Evolutionary conservation across 805 yeast genomes (phyloP).

Genomic region (Saccharomycopsis synnaedendra): DNA sequence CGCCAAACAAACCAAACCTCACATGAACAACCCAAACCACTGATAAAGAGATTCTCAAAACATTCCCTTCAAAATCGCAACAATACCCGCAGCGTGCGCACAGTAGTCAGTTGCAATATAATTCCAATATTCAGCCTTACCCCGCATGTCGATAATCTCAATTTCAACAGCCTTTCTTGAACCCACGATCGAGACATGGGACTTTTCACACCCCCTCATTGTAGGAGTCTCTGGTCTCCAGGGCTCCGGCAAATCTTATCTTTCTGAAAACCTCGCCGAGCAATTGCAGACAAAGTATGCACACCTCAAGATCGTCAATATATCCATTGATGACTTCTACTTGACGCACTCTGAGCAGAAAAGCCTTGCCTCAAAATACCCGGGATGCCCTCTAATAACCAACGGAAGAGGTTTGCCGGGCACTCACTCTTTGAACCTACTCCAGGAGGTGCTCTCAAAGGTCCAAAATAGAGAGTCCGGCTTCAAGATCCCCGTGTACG

Average conservation of each 20-base stretch:
- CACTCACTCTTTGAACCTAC: conserved; percentile 64
- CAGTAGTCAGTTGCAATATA: too few species aligned
- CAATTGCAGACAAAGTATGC: conserved; percentile 28
- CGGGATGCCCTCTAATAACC: conserved; percentile 40
- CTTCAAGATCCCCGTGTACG: conserved; percentile 54
- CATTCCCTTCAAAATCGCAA: too few species aligned
- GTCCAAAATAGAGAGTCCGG: conserved; percentile 19
- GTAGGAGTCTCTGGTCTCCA: conserved; percentile 62
- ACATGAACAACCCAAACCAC: too few species aligned
- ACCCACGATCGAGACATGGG: conserved; percentile 22
- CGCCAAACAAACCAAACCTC: too few species aligned
- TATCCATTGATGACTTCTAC: conserved; percentile 85
- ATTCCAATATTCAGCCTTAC: too few species aligned
- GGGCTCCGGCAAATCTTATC: conserved; percentile 66
- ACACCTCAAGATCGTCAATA: conserved; percentile 28
- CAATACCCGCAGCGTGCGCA: too few species aligned
- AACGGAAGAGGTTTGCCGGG: conserved; percentile 89
- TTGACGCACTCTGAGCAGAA: conserved; percentile 53
- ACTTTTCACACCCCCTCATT: conserved; percentile 31
- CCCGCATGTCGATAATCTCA: too few species aligned
- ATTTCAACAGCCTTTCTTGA: conserved; percentile 20
- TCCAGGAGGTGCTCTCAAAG: conserved; percentile 23
- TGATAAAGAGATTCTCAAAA: too few species aligned
- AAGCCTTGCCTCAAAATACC: conserved; percentile 27
- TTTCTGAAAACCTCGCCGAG: conserved; percentile 31